Evolutionary conservation across 2,329 filamentous ascomycete species (phyloP).

Genomic region (Xenoacremonium recifei): DNA sequence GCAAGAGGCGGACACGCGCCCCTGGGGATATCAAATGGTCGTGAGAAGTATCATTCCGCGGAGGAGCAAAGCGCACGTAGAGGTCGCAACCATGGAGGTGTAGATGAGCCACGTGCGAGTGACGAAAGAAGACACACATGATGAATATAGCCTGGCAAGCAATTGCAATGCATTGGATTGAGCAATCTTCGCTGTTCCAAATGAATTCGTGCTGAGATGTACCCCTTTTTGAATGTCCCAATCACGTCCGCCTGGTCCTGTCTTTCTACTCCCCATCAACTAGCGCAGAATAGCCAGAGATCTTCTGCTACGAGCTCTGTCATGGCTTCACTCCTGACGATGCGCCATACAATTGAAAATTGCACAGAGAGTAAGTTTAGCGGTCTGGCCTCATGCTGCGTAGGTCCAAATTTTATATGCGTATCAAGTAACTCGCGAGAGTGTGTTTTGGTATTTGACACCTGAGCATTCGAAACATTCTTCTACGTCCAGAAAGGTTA

Average conservation of each 20-base stretch:
- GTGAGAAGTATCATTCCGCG: slow-evolving; percentile 9
- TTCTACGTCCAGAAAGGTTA: no score
- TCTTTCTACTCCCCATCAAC: no score
- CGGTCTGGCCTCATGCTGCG: no score
- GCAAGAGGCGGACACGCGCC: slow-evolving; percentile 26
- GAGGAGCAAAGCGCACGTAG: slow-evolving; percentile 2
- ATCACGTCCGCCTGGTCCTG: not conserved
- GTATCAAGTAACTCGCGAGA: no score
- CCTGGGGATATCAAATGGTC: slow-evolving; percentile 26
- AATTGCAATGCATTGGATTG: slow-evolving; percentile 14
- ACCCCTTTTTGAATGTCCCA: not conserved
- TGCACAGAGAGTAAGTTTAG: no score
- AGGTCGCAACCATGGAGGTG: slow-evolving; percentile 4
- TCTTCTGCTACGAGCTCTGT: no score
- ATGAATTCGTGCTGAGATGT: not conserved
- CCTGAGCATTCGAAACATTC: no score
- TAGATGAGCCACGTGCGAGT: not conserved
- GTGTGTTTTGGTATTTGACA: no score
- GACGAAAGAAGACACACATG: not conserved
- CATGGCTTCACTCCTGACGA: no score
- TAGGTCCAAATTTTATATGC: no score
- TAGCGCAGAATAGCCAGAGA: no score
- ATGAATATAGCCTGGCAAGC: slow-evolving; percentile 15
- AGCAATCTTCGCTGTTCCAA: not conserved
- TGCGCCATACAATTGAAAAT: no score